Conservation (phyloP, 345 rosid genomes). For the Gossypium stocksii region DNA sequence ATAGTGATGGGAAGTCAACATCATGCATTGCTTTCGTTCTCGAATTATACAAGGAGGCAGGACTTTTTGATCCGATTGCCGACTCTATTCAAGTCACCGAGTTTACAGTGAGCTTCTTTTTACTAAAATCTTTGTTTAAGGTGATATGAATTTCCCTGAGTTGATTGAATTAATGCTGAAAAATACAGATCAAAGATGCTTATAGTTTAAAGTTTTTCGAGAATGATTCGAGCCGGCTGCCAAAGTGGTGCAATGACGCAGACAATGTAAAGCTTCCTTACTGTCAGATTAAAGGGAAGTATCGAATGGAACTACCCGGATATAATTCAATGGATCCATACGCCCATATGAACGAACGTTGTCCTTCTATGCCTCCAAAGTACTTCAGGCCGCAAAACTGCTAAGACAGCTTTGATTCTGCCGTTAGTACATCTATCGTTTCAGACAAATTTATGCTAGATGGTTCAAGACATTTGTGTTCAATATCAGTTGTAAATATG, state of each 20-base stretch:
- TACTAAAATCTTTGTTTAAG: neutral
- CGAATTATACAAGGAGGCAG: slow-evolving; percentile 93
- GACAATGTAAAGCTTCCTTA: slow-evolving; percentile 68
- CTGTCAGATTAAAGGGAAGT: slow-evolving; percentile 87
- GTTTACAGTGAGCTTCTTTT: slow-evolving; percentile 45
- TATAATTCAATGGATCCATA: slow-evolving; percentile 83
- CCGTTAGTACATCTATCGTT: neutral
- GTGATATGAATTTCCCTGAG: neutral
- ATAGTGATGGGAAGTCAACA: slow-evolving; percentile 87
- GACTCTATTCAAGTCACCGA: slow-evolving; percentile 84
- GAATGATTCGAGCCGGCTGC: slow-evolving; percentile 68
- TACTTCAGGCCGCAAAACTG: slow-evolving; percentile 65
- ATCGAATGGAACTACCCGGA: slow-evolving; percentile 91
- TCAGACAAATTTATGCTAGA: neutral
- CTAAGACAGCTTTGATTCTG: slow-evolving; percentile 27
- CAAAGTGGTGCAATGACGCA: slow-evolving; percentile 86
- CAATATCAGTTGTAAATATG: slow-evolving; percentile 15
- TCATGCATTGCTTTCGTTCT: slow-evolving; percentile 91
- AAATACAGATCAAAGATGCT: slow-evolving; percentile 79
- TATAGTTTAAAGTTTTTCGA: slow-evolving; percentile 38
- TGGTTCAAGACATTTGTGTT: neutral
- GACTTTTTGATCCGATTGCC: slow-evolving; percentile 66
- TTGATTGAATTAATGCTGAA: slow-evolving; percentile 8
- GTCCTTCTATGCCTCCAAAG: slow-evolving; percentile 88
- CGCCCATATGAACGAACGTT: slow-evolving; percentile 58